Evolutionary conservation across 352 stramenopile genomes (phyloP).

Genomic region (Peronospora belbahrii): DNA sequence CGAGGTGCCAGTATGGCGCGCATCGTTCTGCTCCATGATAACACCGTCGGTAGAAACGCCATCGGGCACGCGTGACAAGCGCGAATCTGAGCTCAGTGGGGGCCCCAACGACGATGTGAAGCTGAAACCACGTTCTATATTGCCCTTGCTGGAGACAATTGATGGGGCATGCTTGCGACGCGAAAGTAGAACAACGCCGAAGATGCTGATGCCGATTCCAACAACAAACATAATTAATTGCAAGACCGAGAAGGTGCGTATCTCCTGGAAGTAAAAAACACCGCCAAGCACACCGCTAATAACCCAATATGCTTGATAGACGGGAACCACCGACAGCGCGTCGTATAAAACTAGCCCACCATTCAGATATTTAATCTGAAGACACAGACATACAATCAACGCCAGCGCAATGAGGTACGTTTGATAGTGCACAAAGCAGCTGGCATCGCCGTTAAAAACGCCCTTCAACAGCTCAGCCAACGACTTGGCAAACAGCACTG

Average conservation of each 20-base stretch:
- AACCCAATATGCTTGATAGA: slow-evolving; percentile 88
- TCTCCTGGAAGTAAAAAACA: slow-evolving; percentile 89
- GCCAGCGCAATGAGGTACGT: slow-evolving; percentile 63
- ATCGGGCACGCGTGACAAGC: slow-evolving; percentile 10
- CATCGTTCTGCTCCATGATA: slow-evolving; percentile 5
- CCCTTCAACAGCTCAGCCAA: slow-evolving; percentile 69
- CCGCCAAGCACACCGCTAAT: slow-evolving; percentile 83
- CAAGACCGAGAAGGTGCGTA: slow-evolving; percentile 59
- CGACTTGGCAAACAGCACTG: slow-evolving; percentile 83
- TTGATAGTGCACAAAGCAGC: slow-evolving; percentile 47
- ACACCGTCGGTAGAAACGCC: background rate
- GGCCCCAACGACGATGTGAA: slow-evolving; percentile 34
- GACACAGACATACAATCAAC: slow-evolving; percentile 49
- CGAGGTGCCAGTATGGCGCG: background rate
- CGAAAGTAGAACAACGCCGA: slow-evolving; percentile 76
- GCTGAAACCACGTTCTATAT: slow-evolving; percentile 56
- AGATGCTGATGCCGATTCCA: slow-evolving; percentile 73
- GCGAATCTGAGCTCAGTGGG: slow-evolving; percentile 12
- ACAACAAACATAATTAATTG: slow-evolving; percentile 82
- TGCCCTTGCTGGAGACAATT: slow-evolving; percentile 35
- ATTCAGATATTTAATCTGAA: slow-evolving; percentile 80
- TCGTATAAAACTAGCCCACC: slow-evolving; percentile 70
- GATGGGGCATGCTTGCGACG: slow-evolving; percentile 48
- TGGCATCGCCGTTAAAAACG: slow-evolving; percentile 51
- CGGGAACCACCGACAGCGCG: slow-evolving; percentile 72